Base-by-base conservation (phyloP, 352 stramenopile species). In the Pythium rishiriense region DNA sequence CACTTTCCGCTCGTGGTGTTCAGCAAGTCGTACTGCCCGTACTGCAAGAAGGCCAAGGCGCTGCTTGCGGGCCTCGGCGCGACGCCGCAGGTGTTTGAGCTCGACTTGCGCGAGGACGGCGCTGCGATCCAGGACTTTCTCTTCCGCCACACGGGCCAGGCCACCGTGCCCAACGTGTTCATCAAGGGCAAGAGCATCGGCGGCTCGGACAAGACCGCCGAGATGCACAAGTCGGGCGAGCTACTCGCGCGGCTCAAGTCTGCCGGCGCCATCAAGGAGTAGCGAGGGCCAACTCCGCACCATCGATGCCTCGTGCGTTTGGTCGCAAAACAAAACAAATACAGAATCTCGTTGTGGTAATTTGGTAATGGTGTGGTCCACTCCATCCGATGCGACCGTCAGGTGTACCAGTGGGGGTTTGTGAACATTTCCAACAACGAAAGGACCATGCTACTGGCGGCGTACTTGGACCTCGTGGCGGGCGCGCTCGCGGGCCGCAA, bases 91-190 rank as follows among this genome's bases (percentile, higher is more conserved):
- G 68, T 93, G 46, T 86, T 96, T 51, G 83, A 96, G 52, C 62
- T 94, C 26, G 85, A 96, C 64, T 76, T 84, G 64, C 72, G 93
- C 49, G 76, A 88, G 11, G 83, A 99, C 68, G 96, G 97, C 54
- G 59, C 59, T 14, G 85, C 88, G 25, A 97, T 99, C 64, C 94
- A 99, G 76, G 72, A 74, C 39, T 97, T 91, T 54, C 76, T 99
- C 29, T 78, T 92, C 53, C 69, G 87, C 28, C 79, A 98, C 55
- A 99, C 96, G 35, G 93, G 91, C 57, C 96, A 98, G 64, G 87
- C 87, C 54, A 99, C 96, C 4, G 97, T 99, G 42, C 97, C 98
- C 0, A 99, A 99, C 72, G 94, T 99, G 35, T 99, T 99, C 74
- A 94, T 99, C 52, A 94, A 92, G 58, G 93, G 93, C 56, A 91